Base-by-base conservation (phyloP, 2,329 filamentous ascomycete genomes). In the Zasmidium angulare region DNA sequence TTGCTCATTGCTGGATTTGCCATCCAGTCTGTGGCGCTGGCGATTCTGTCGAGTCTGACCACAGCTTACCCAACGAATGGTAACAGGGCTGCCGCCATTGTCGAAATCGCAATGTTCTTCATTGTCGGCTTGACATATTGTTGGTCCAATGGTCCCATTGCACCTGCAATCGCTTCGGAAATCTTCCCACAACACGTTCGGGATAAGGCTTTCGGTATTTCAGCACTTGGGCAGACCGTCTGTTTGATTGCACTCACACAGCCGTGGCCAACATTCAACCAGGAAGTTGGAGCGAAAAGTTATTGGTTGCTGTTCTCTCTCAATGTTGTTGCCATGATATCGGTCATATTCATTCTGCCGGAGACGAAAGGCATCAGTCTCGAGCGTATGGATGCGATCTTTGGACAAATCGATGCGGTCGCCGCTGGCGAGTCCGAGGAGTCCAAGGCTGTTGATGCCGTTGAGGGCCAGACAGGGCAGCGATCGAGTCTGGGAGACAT, bases 291-390 rank as follows among this genome's bases (percentile, higher is more conserved):
- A 1, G 66, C 67, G 1, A 72, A 67, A 56, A 72, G 70, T 50
- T 78, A 78, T 59, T 78, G 76, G 75, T 61, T 78, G 3, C 61
- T 78, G 6, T 76, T 77, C 50, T 62, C 64, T 1, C 64, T 79
- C 4, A 78, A 78, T 61, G 66, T 74, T 29, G 65, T 71, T 46
- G 74, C 73, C 10, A 47, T 75, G 55, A 68, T 75, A 48, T 87
- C 86, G 66, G 84, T 86, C 52, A 87, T 80, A 77, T 84, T 88
- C 77, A 82, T 86, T 21, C 31, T 89, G 19, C 88, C 88, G 0
- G 88, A 90, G 74, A 90, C 87, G 9, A 90, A 90, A 77, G 87
- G 87, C 21, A 62, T 69, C 46, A 61, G 57, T 53, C 56, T 71
- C 4, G 68, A 71, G 56, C 51, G 67, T 2, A 71, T 71, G 68